Conservation (phyloP, 805 yeast genomes). For the Torulaspora quercuum region DNA sequence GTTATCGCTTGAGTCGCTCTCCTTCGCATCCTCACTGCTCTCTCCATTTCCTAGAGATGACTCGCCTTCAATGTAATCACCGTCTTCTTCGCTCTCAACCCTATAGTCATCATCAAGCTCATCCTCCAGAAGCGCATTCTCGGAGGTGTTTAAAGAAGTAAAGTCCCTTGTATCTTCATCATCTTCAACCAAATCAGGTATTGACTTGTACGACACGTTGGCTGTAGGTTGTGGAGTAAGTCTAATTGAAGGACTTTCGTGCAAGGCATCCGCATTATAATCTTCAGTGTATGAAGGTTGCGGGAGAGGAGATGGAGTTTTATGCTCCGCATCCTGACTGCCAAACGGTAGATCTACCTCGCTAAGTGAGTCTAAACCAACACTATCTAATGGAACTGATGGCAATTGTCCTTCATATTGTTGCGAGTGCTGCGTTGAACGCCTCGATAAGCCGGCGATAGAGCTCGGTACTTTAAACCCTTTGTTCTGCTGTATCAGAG, state of each 20-base stretch:
- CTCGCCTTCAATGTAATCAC: conserved; percentile 34
- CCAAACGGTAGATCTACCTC: conserved; percentile 3
- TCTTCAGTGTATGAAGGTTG: conserved; percentile 2
- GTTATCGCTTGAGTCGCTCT: conserved; percentile 16
- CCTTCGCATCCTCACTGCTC: conserved; percentile 16
- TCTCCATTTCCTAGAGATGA: conserved; percentile 17
- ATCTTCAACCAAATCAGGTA: conserved; percentile 77
- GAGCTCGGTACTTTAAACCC: conserved; percentile 6
- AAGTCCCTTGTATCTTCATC: conserved; percentile 47
- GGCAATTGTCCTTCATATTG: conserved; percentile 10
- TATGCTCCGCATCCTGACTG: neutral
- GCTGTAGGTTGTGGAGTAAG: conserved; percentile 20
- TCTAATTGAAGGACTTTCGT: conserved; percentile 15
- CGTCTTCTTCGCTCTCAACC: conserved; percentile 31
- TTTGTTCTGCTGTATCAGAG: neutral
- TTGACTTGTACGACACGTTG: conserved; percentile 45
- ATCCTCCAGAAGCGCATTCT: conserved; percentile 32
- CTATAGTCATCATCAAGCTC: conserved; percentile 25
- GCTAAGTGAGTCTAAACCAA: conserved; percentile 2
- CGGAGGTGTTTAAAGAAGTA: conserved; percentile 35
- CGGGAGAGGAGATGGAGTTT: neutral
- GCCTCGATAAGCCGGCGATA: conserved; percentile 2
- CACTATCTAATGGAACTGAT: neutral
- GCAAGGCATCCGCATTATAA: conserved; percentile 8
- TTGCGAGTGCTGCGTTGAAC: conserved; percentile 3